Evolutionary conservation across 352 stramenopile genomes (phyloP).

Genomic region (Phytophthora quininea): DNA sequence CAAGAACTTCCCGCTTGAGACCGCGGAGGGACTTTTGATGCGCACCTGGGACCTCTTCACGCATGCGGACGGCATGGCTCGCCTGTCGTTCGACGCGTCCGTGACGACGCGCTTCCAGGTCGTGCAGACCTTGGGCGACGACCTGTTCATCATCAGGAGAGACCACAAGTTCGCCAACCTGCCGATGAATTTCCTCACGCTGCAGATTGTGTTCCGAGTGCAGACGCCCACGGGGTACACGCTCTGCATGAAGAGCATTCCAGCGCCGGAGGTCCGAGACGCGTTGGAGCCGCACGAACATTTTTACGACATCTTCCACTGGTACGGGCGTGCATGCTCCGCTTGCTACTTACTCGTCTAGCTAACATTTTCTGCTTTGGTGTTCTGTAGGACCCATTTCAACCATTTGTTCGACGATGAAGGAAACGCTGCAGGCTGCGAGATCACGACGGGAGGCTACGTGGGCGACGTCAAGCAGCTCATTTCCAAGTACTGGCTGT

Average conservation of each 20-base stretch:
- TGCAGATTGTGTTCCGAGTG: conserved; percentile 66
- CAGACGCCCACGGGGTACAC: conserved; percentile 62
- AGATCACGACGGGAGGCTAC: conserved; percentile 60
- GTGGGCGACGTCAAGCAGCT: conserved; percentile 57
- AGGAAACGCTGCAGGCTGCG: conserved; percentile 44
- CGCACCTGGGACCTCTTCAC: conserved; percentile 53
- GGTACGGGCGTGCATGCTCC: conserved; percentile 26
- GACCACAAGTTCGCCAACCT: conserved; percentile 55
- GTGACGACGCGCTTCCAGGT: conserved; percentile 52
- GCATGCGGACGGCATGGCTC: conserved; percentile 46
- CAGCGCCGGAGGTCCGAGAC: conserved; percentile 49
- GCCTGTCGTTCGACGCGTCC: conserved; percentile 52
- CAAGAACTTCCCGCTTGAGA: conserved; percentile 46
- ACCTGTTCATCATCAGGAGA: conserved; percentile 61
- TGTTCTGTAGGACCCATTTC: conserved; percentile 49
- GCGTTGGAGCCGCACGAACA: conserved; percentile 52
- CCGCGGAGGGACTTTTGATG: conserved; percentile 39
- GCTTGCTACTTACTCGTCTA: background rate
- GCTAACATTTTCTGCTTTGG: background rate
- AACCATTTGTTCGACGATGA: conserved; percentile 52
- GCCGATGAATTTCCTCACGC: conserved; percentile 58
- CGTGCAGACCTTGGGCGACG: conserved; percentile 58
- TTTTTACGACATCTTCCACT: conserved; percentile 73
- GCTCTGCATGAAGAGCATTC: conserved; percentile 66
- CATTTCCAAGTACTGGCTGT: conserved; percentile 64